Evolutionary conservation across 495 filamentous ascomycete genomes (phyloP).

Genomic region (Tirmania nivea): DNA sequence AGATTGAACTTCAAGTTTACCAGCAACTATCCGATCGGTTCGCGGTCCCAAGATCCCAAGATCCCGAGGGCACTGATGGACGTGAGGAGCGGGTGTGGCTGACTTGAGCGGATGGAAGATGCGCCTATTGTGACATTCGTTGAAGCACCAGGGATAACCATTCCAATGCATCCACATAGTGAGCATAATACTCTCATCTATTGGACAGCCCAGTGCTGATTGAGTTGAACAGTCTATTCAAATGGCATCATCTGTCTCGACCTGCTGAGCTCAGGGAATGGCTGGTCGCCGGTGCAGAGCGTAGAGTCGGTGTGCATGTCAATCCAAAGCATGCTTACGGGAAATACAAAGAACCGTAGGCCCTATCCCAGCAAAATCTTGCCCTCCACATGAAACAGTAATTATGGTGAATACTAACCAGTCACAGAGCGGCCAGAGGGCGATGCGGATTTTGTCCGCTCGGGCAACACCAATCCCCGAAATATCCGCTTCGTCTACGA

Average conservation of each 20-base stretch:
- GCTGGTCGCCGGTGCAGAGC: constrained; percentile 92
- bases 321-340: constrained; percentile 92
- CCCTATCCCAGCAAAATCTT: no score
- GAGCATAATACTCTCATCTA: neutral
- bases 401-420: no score
- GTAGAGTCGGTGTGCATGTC: constrained; percentile 96
- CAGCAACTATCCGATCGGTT: constrained; percentile 77
- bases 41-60: constrained; percentile 1
- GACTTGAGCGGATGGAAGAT: constrained; percentile 28
- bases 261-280: constrained; percentile 52
- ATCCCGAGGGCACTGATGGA: no score
- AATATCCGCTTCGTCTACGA: constrained; percentile 20
- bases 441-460: constrained; percentile 15
- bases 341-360: constrained; percentile 59
- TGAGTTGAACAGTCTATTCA: constrained; percentile 39
- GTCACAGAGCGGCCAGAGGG: constrained; percentile 14
- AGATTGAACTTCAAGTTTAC: constrained; percentile 73
- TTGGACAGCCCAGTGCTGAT: neutral
- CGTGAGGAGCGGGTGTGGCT: no score
- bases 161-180: constrained; percentile 84
- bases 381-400: no score
- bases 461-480: constrained; percentile 11
- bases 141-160: constrained; percentile 34
- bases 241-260: constrained; percentile 98
- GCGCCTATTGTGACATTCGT: constrained; percentile 86